Percentiles rank a stretch among this genome's conserved stretches.
These are phyloP conservation scores for Solanum chmielewskii DNA, from an alignment of 257 asterid genomes.

Conservation along the genomic window DNA sequence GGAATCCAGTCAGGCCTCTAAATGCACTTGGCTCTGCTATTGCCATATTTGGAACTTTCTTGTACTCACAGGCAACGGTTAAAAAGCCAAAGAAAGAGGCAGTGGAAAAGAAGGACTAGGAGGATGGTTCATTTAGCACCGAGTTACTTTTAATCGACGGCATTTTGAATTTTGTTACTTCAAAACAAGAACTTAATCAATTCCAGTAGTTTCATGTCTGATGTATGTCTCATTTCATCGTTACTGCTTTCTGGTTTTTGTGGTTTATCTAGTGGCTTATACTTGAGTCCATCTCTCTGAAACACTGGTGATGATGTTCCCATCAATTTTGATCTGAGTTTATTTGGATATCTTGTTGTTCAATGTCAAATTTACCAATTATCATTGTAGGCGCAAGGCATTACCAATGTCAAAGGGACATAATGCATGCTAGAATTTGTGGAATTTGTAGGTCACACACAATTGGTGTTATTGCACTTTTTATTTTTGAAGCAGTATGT, in stretches of 20 bases:
- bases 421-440: not conserved
- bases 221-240: constrained; percentile 10
- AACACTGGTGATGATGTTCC: not conserved
- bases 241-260: not conserved
- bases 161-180: not conserved
- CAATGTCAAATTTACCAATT: not conserved
- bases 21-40: constrained; percentile 88
- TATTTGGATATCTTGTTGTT: not conserved
- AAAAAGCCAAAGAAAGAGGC: constrained; percentile 53
- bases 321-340: not conserved
- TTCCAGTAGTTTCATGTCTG: not conserved
- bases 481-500: not conserved
- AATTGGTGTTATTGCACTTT: not conserved
- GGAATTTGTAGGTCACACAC: not conserved
- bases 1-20: constrained; percentile 84
- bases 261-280: not conserved
- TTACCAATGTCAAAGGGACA: not conserved
- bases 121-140: not conserved
- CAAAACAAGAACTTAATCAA: not conserved
- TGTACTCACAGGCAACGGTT: constrained; percentile 79
- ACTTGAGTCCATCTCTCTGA: not conserved
- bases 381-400: not conserved
- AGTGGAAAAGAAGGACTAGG: constrained; percentile 43
- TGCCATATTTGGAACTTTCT: constrained; percentile 74
- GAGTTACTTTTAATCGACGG: not conserved